These are phyloP conservation scores for Eragrostis curvula DNA, from an alignment of 176 grass and related monocot species.

Conservation along the genomic window DNA sequence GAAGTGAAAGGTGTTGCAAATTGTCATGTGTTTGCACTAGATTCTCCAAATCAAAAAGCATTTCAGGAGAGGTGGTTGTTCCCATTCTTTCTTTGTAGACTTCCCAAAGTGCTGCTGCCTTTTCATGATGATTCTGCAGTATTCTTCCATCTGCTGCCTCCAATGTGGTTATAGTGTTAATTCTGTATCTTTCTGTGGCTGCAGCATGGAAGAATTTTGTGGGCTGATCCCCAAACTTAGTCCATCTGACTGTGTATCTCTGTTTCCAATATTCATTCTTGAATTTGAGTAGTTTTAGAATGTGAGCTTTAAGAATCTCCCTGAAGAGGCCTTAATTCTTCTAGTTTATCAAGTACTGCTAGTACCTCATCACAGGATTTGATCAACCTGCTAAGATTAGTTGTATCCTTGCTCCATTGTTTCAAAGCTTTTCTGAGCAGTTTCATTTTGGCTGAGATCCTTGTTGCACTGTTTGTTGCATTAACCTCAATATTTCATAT, in stretches of 20 bases:
- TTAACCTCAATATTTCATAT: neutral
- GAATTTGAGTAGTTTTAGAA: neutral
- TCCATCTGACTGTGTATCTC: neutral
- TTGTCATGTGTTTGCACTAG: rapidly evolving
- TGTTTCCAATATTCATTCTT: neutral
- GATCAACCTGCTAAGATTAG: rapidly evolving
- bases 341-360: neutral
- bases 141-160: neutral
- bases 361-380: rapidly evolving
- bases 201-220: neutral
- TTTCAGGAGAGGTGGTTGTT: rapidly evolving
- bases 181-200: neutral
- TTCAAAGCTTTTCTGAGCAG: neutral
- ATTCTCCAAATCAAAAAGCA: neutral
- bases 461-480: neutral
- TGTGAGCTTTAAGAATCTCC: neutral
- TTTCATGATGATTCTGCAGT: neutral
- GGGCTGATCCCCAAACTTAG: neutral
- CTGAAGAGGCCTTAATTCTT: neutral
- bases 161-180: neutral
- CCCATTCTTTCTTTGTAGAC: neutral
- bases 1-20: rapidly evolving
- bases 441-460: neutral
- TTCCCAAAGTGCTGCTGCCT: neutral
- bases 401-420: neutral